These are phyloP conservation scores for Fusarium buxicola DNA, from an alignment of 2,329 filamentous ascomycete genomes.

Conservation along the genomic window DNA sequence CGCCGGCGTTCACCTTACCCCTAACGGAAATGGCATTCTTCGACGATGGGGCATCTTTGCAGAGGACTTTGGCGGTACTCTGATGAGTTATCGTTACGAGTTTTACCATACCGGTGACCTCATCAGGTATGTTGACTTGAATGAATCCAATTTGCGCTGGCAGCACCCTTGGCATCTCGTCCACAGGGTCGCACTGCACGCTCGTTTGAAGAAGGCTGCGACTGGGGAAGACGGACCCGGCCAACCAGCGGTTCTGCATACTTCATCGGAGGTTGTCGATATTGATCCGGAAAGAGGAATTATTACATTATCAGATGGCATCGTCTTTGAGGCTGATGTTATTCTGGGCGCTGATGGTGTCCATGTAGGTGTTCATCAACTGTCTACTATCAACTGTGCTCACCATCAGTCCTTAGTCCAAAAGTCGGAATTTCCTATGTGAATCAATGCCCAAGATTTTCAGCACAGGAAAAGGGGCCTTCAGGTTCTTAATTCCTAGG, in stretches of 20 bases:
- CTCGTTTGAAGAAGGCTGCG: constrained; percentile 59
- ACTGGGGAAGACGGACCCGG: constrained; percentile 51
- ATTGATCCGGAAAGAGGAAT: constrained; percentile 56
- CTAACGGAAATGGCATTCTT: constrained; percentile 71
- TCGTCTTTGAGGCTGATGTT: constrained; percentile 58
- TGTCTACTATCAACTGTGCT: neutral
- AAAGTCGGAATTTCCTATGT: constrained; percentile 41
- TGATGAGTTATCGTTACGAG: constrained; percentile 49
- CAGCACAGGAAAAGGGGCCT: constrained; percentile 64
- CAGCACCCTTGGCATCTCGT: constrained; percentile 62
- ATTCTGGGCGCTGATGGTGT: constrained; percentile 68
- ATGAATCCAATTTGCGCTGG: constrained; percentile 55
- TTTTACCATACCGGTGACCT: constrained; percentile 52
- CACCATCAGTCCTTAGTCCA: constrained; percentile 23
- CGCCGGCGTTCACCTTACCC: constrained; percentile 70
- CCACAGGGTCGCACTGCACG: constrained; percentile 64
- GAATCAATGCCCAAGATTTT: constrained; percentile 47
- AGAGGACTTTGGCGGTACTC: constrained; percentile 54
- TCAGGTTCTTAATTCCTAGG: constrained; percentile 63
- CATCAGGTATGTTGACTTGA: constrained; percentile 51
- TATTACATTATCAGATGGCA: constrained; percentile 59
- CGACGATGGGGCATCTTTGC: constrained; percentile 53
- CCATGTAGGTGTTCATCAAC: constrained; percentile 47
- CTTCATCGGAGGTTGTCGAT: constrained; percentile 55
- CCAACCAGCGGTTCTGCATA: constrained; percentile 53